phyloP scores from a whole-genome alignment of 2,329 filamentous ascomycete genomes.

The Verticillium tricorpus region DNA sequence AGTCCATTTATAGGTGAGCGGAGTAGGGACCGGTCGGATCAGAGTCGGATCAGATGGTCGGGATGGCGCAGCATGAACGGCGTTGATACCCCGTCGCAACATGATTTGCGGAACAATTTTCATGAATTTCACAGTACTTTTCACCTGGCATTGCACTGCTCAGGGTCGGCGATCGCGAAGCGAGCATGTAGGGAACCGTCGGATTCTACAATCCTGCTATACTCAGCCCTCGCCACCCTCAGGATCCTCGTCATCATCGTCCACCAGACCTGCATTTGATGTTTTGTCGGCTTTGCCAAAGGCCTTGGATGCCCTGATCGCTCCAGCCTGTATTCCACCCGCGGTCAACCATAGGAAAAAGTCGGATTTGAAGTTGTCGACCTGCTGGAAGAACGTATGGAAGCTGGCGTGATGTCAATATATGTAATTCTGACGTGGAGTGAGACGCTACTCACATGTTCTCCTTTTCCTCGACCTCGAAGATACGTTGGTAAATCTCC shows the following conservation, averaged over 20 bases:
- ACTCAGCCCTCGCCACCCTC: conserved; percentile 38
- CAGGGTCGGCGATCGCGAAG: not conserved
- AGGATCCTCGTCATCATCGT: conserved; percentile 41
- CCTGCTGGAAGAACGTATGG: conserved; percentile 73
- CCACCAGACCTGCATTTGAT: conserved; percentile 26
- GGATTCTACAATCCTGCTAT: not conserved
- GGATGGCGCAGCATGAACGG: not conserved
- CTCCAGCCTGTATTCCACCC: conserved; percentile 59
- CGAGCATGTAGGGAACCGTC: not conserved
- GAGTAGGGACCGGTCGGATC: not conserved
- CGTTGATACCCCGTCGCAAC: not conserved
- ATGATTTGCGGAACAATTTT: not conserved
- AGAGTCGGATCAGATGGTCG: no score
- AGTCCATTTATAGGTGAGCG: not conserved
- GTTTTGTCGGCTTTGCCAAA: conserved; percentile 34
- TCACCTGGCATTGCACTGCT: not conserved
- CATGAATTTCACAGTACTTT: not conserved
- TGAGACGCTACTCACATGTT: conserved; percentile 64
- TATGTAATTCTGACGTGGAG: not conserved
- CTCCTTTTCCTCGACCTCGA: conserved; percentile 80
- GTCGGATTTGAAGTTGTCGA: conserved; percentile 68
- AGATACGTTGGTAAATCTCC: conserved; percentile 90
- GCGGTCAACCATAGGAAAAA: conserved; percentile 74
- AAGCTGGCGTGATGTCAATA: conserved; percentile 47
- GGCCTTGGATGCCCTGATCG: conserved; percentile 37